A percentile compares a stretch with the other conserved stretches of the same genome.
Conservation (phyloP, 805 yeast species). For the Yamadazyma tumulicola region DNA sequence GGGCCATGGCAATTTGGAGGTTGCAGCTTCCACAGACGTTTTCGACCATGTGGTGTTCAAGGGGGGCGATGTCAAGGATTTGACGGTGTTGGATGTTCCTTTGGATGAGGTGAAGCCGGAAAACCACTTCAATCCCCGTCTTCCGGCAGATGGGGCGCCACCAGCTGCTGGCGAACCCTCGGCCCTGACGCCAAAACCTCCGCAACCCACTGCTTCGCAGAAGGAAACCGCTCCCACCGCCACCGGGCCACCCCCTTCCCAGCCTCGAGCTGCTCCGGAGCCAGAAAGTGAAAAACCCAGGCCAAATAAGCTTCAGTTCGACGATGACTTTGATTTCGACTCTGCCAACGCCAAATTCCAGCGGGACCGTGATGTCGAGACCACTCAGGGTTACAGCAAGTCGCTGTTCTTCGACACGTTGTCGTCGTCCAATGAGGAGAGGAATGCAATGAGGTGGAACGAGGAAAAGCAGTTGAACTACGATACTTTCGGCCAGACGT, state of each 20-base stretch:
- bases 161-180: slow-evolving; percentile 10
- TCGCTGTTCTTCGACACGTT: slow-evolving; percentile 88
- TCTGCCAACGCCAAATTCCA: slow-evolving; percentile 69
- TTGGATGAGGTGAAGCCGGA: slow-evolving; percentile 61
- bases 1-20: slow-evolving; percentile 65
- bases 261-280: slow-evolving; percentile 12
- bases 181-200: slow-evolving; percentile 7
- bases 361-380: slow-evolving; percentile 41
- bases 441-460: slow-evolving; percentile 55
- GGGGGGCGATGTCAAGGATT: slow-evolving; percentile 89
- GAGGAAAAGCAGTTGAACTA: slow-evolving; percentile 70
- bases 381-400: slow-evolving; percentile 57
- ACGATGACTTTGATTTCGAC: slow-evolving; percentile 70
- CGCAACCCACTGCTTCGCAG: slow-evolving; percentile 3
- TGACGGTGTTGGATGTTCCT: slow-evolving; percentile 75
- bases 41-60: slow-evolving; percentile 79
- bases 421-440: slow-evolving; percentile 60
- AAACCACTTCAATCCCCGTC: too few species aligned
- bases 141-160: slow-evolving; percentile 10
- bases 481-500: slow-evolving; percentile 81
- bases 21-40: slow-evolving; percentile 63
- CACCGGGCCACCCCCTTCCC: slow-evolving; percentile 2
- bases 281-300: not conserved
- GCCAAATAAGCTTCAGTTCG: slow-evolving; percentile 2
- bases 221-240: slow-evolving; percentile 2